Base-by-base conservation (phyloP, 768 basidiomycete species). In the Leccinum olivaceopallidum region DNA sequence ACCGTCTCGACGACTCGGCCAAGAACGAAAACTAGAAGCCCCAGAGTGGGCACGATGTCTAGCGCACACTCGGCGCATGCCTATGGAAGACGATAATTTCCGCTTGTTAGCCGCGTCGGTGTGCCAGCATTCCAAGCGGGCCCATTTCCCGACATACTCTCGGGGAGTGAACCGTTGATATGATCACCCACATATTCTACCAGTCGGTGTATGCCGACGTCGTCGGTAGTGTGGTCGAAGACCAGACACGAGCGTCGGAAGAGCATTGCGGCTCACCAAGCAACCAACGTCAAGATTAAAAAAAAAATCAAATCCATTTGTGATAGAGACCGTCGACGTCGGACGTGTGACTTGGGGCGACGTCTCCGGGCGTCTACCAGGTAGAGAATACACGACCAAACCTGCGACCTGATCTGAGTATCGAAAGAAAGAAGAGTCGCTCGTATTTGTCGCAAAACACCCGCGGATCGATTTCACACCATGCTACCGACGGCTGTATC, bases 381-480 rank as follows among this genome's bases (percentile, higher is more conserved):
- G 56, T 16, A 59, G 58, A 59, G 56, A 59, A 58, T 30, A 13
- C 28, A 37, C 53, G n/a, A 32, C 44, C 55, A 22, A 56, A 8
- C 13, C 53, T 34, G 18, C 53, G 34, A 36, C 53, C 22, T 24
- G 24, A 26, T 36, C 22, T 13, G 13, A 44, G 44, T 44, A 44
- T 44, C n/a, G 44, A 44, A 44, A 44, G 34, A 14, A n/a, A 53
- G 53, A 53, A 53, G 34, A 34, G 34, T 32, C n/a, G n/a, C 20
- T 53, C 47, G 32, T 42, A 39, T 32, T 47, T n/a, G 48, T 44
- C 36, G 49, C 50, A 36, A 53, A 49, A n/a, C 37, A 6, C 53
- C 61, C 61, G 61, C 61, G 60, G 61, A 62, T 62, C 61, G 61
- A 20, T 26, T 51, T 49, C 5, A 53, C 30, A 44, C 26, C 13